These are phyloP conservation scores for Laguncularia racemosa DNA, from an alignment of 345 rosid species.

Conservation along the genomic window DNA sequence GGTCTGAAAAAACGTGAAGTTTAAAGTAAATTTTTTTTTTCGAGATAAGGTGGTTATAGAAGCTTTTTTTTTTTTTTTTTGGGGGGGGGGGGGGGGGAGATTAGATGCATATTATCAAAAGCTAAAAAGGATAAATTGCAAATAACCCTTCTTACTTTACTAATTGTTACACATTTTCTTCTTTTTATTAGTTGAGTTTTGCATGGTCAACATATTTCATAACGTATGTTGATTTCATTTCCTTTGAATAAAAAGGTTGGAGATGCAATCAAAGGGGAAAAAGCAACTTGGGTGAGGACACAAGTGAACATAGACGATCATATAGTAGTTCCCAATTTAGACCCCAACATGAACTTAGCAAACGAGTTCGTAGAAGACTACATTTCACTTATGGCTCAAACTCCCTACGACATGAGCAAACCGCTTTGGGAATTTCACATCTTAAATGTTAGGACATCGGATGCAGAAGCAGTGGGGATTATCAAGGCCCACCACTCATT, in stretches of 20 bases:
- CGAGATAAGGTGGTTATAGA: too few species aligned
- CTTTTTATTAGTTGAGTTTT: too few species aligned
- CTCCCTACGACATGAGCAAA: conserved; percentile 14
- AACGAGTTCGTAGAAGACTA: conserved; percentile 30
- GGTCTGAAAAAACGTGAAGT: too few species aligned
- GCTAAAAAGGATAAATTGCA: too few species aligned
- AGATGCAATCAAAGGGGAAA: conserved; percentile 13
- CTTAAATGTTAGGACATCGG: conserved; percentile 22
- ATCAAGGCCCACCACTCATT: conserved; percentile 51
- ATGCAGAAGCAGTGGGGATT: conserved; percentile 28
- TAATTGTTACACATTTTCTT: too few species aligned
- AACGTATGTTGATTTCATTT: too few species aligned
- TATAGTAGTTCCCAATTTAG: conserved; percentile 13
- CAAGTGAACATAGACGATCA: conserved; percentile 26
- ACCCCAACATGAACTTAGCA: background rate
- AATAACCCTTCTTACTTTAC: too few species aligned
- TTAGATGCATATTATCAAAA: too few species aligned
- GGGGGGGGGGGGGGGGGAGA: too few species aligned
- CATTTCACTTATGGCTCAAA: conserved; percentile 10
- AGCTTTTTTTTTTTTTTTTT: too few species aligned
- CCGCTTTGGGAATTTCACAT: conserved; percentile 42
- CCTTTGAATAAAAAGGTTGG: conserved; percentile 6
- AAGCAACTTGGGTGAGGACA: conserved; percentile 28
- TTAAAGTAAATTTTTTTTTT: too few species aligned
- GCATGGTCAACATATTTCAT: too few species aligned